Evolutionary conservation across 2,329 filamentous ascomycete genomes (phyloP).

Genomic region (Ophiocordyceps unilateralis): DNA sequence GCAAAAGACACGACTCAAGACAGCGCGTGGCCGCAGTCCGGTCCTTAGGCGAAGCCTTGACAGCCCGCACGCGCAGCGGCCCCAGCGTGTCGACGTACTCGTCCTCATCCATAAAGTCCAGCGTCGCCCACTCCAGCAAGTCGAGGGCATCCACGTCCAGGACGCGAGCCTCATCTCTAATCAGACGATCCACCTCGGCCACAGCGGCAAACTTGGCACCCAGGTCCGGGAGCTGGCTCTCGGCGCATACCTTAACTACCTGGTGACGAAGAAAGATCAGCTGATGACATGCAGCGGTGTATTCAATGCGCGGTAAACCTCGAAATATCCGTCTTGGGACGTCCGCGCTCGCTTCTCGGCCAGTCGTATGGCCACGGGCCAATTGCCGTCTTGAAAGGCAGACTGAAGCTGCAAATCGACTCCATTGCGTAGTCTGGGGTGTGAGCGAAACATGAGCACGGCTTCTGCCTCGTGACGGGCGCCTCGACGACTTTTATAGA

Average conservation of each 20-base stretch:
- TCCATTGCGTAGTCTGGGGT: slow-evolving; percentile 26
- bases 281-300: background rate
- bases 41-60: slow-evolving; percentile 34
- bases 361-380: slow-evolving; percentile 30
- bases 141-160: slow-evolving; percentile 34
- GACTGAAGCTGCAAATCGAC: slow-evolving; percentile 37
- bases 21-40: slow-evolving; percentile 23
- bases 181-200: slow-evolving; percentile 25
- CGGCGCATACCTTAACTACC: slow-evolving; percentile 31
- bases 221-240: slow-evolving; percentile 33
- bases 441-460: slow-evolving; percentile 15
- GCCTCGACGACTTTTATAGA: background rate
- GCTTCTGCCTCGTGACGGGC: background rate
- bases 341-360: slow-evolving; percentile 32
- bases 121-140: slow-evolving; percentile 36
- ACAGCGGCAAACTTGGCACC: slow-evolving; percentile 25
- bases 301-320: slow-evolving; percentile 17
- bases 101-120: slow-evolving; percentile 17
- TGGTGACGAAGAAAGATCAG: slow-evolving; percentile 7
- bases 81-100: slow-evolving; percentile 32
- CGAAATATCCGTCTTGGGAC: slow-evolving; percentile 37
- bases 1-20: slow-evolving; percentile 33
- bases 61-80: slow-evolving; percentile 28
- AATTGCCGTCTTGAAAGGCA: slow-evolving; percentile 36
- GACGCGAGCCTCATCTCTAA: slow-evolving; percentile 26